Conservation (phyloP, 1,284 basidiomycete species). For the Chondrostereum purpureum region DNA sequence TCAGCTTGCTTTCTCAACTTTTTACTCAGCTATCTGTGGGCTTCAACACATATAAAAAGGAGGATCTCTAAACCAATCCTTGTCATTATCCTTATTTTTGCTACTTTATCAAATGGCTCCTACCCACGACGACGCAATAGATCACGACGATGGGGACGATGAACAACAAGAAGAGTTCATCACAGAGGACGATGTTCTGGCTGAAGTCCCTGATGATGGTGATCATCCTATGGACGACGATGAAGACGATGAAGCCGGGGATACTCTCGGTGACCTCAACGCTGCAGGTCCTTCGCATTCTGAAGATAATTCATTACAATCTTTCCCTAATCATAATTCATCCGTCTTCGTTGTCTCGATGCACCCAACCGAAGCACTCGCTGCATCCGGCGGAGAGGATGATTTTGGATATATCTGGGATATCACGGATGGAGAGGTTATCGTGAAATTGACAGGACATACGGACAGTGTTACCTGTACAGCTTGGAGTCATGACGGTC, state of each 20-base stretch:
- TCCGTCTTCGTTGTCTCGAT: conserved; percentile 85
- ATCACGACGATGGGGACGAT: conserved; percentile 24
- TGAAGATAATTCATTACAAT: conserved; percentile 62
- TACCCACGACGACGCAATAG: conserved; percentile 13
- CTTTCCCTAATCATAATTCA: conserved; percentile 53
- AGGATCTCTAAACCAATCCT: background rate
- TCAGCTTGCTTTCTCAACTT: conserved; percentile 8
- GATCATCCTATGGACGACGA: conserved; percentile 69
- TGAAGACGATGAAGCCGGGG: conserved; percentile 31
- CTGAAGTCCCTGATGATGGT: conserved; percentile 62
- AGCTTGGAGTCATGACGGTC: conserved; percentile 83
- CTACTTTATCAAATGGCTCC: too few species aligned
- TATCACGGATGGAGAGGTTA: conserved; percentile 72
- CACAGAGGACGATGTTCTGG: conserved; percentile 52
- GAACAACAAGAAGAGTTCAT: conserved; percentile 49
- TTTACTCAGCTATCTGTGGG: conserved; percentile 6
- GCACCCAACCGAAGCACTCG: conserved; percentile 84
- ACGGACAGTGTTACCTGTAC: conserved; percentile 83
- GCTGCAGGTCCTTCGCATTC: conserved; percentile 27
- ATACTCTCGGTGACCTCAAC: conserved; percentile 32
- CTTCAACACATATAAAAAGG: background rate
- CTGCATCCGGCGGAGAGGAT: conserved; percentile 92
- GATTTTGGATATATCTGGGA: conserved; percentile 95
- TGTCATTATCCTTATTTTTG: conserved; percentile 1
- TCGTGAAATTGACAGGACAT: conserved; percentile 86